Percentiles rank a stretch among this genome's conserved stretches.
Conservation (phyloP, 139 green algal genomes). For the Edaphochlamys debaryana region DNA sequence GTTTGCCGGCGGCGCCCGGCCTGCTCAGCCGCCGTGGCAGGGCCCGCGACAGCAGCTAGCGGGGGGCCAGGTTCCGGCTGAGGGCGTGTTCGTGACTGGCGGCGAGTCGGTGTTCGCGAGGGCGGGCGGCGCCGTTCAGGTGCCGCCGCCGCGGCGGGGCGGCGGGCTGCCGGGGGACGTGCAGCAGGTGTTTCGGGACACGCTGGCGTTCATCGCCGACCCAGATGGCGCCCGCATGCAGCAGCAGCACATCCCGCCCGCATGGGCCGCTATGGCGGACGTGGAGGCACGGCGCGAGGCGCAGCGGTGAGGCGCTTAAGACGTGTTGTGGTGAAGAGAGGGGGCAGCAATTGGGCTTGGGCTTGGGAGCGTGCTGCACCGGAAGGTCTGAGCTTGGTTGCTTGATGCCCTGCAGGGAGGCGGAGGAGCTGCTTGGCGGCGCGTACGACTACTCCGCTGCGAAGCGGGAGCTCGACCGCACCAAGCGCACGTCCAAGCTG, state of each 20-base stretch:
- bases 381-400: no score
- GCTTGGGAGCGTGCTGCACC: no score
- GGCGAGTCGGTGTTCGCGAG: conserved; percentile 7
- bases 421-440: conserved; percentile 30
- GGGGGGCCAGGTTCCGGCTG: neutral
- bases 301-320: neutral
- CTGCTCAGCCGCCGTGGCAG: no score
- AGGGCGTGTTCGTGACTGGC: conserved; percentile 6
- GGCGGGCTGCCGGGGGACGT: conserved; percentile 7
- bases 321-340: no score
- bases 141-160: neutral
- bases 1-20: no score
- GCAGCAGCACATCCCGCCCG: conserved; percentile 1
- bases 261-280: conserved; percentile 23
- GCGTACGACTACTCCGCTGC: conserved; percentile 18
- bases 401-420: conserved; percentile 37
- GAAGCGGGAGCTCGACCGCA: neutral
- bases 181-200: neutral
- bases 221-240: neutral
- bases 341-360: no score
- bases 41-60: no score
- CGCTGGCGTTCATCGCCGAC: conserved; percentile 28
- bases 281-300: conserved; percentile 24
- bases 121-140: neutral
- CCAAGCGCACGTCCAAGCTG: conserved; percentile 3